Conservation (phyloP, 2,329 filamentous ascomycete species). For the Fusarium sororula region DNA sequence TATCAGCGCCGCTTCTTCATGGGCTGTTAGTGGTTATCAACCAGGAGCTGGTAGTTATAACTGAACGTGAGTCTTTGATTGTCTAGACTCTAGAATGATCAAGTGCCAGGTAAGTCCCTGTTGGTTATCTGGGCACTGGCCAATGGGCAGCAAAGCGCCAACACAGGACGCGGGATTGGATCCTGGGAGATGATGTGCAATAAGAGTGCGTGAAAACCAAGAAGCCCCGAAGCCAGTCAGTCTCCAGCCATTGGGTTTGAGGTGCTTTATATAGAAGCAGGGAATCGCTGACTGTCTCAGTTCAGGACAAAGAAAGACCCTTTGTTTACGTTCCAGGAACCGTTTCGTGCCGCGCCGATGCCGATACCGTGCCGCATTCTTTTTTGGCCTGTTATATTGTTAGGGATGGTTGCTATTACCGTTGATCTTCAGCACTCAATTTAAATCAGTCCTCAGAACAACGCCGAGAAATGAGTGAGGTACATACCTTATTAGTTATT, state of each 20-base stretch:
- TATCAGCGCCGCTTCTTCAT: not conserved
- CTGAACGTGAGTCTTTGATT: not conserved
- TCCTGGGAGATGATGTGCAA: constrained; percentile 22
- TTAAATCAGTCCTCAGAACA: constrained; percentile 30
- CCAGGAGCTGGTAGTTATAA: not conserved
- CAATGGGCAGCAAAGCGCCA: constrained; percentile 25
- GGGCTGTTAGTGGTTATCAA: not conserved
- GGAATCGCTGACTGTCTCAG: not conserved
- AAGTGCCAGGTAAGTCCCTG: constrained; percentile 13
- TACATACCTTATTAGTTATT: not conserved
- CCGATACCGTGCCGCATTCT: not conserved
- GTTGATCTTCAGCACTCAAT: constrained; percentile 28
- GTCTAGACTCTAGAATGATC: not conserved
- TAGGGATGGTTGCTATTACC: not conserved
- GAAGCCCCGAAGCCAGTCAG: not conserved
- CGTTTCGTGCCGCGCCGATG: constrained; percentile 1
- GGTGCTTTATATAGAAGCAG: not conserved
- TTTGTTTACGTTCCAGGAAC: not conserved
- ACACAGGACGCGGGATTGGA: constrained; percentile 28
- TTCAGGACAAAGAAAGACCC: not conserved
- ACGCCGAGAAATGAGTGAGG: constrained; percentile 20
- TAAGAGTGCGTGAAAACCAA: constrained; percentile 3
- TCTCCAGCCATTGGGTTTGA: not conserved
- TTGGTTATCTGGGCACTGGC: not conserved
- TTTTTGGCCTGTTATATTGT: not conserved